phyloP scores from a whole-genome alignment of 2,329 filamentous ascomycete genomes.

The Alternaria alternata region DNA sequence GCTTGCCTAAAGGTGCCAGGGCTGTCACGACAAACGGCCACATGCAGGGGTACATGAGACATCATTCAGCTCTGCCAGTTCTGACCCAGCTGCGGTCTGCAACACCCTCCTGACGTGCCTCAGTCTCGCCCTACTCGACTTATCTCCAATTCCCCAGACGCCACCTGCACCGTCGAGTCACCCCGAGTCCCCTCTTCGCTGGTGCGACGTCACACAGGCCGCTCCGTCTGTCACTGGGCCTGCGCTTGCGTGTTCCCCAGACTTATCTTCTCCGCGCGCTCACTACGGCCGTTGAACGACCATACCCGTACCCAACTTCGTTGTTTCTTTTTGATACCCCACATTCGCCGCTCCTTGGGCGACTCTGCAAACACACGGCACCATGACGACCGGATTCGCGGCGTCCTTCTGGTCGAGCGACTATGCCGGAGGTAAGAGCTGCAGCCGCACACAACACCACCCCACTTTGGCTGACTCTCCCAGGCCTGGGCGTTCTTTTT shows the following conservation, averaged over 20 bases:
- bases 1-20: constrained; percentile 9
- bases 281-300: constrained; percentile 28
- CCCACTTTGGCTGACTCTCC: constrained; percentile 33
- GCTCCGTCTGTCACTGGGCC: constrained; percentile 12
- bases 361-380: constrained; percentile 23
- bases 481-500: constrained; percentile 88
- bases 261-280: constrained; percentile 39
- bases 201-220: constrained; percentile 8
- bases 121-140: neutral
- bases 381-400: constrained; percentile 69
- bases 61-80: constrained; percentile 18
- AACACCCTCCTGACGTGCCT: constrained; percentile 17
- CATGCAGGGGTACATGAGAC: constrained; percentile 17
- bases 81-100: constrained; percentile 13
- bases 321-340: constrained; percentile 16
- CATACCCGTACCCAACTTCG: constrained; percentile 9
- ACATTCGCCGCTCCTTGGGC: constrained; percentile 24
- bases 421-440: constrained; percentile 87
- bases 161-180: constrained; percentile 5
- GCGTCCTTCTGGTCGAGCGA: constrained; percentile 98
- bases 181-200: constrained; percentile 18
- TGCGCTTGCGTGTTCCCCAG: constrained; percentile 37
- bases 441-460: constrained; percentile 31
- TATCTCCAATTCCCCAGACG: neutral
- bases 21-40: constrained; percentile 16